phyloP scores from a whole-genome alignment of 2,329 filamentous ascomycete genomes.

The Samsoniella hepiali region DNA sequence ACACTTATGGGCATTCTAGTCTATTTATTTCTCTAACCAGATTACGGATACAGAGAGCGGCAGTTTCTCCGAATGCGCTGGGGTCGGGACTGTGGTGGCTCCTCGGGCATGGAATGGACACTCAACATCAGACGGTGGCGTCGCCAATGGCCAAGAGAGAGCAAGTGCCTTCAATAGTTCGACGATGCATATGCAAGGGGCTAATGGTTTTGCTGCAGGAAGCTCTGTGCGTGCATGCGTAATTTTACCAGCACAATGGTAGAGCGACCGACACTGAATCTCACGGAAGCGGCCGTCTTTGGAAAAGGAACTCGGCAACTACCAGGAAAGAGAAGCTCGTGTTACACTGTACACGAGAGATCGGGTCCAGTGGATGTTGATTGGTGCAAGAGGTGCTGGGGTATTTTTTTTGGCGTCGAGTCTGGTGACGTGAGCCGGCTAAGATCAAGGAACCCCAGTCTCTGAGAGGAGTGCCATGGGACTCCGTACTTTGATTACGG shows the following conservation, averaged over 20 bases:
- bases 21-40: too few relatives aligned
- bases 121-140: conserved; percentile 16
- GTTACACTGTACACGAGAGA: neutral
- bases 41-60: too few relatives aligned
- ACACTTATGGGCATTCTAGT: too few relatives aligned
- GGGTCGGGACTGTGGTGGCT: too few relatives aligned
- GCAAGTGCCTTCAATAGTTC: neutral
- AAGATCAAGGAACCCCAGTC: neutral
- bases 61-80: too few relatives aligned
- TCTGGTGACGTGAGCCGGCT: neutral
- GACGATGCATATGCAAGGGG: conserved; percentile 4
- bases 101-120: neutral
- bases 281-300: neutral
- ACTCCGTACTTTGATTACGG: neutral
- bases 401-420: too few relatives aligned
- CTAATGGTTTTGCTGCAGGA: neutral
- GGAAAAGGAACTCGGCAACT: too few relatives aligned
- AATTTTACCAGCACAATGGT: neutral
- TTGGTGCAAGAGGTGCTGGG: too few relatives aligned
- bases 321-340: neutral
- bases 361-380: too few relatives aligned
- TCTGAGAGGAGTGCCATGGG: neutral
- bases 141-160: neutral
- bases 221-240: neutral
- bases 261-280: neutral